Base-by-base conservation (phyloP, 2,329 filamentous ascomycete species). In the Fusarium sp. region DNA sequence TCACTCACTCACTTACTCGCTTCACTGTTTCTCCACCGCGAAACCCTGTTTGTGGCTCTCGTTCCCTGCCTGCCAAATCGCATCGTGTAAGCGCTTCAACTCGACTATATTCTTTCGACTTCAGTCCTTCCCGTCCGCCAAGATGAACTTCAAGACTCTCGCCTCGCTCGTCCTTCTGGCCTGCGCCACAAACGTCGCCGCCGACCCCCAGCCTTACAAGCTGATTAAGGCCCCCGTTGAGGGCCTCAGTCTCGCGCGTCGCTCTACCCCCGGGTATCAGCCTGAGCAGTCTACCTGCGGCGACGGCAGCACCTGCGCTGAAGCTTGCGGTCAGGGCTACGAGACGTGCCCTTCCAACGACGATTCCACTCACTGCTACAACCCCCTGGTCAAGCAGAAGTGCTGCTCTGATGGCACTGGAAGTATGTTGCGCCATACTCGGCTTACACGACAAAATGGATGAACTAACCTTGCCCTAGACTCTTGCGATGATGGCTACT, bases 401-500 rank as follows among this genome's bases (percentile, higher is more conserved):
- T 92, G 90, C 86, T 92, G 90, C 80, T 84, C 85, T 47, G 86
- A 88, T 76, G 84, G 84, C 75, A 85, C 84, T 72, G 90, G 91
- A 83, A 89, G 89, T 91, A 84, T 79, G 87, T 86, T 57, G 57
- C n/a, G 18, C 18, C 58, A 56, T 38, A 42, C 31, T 29, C 35
- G 47, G 20, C n/a, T 35, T 5, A 62, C 25, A 29, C 18, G 29
- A 65, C 35, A n/a, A 8, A 11, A 58, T n/a, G 33, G 59, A 31
- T 65, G 27, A 38, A 36, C 76, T 78, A 59, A 78, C 69, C 7
- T 27, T 16, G 2, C 33, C 31, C 6, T 62, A 91, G 90, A 90
- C 81, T 89, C 90, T 35, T 92, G 91, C 80, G 86, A 90, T 35
- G 80, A 82, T 18, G 89, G 89, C 59, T 92, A 88, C 84, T 92